A percentile compares a stretch with the other conserved stretches of the same genome.
Evolutionary conservation across 768 basidiomycete genomes (phyloP).

Genomic region (Tubosaeta sp.): DNA sequence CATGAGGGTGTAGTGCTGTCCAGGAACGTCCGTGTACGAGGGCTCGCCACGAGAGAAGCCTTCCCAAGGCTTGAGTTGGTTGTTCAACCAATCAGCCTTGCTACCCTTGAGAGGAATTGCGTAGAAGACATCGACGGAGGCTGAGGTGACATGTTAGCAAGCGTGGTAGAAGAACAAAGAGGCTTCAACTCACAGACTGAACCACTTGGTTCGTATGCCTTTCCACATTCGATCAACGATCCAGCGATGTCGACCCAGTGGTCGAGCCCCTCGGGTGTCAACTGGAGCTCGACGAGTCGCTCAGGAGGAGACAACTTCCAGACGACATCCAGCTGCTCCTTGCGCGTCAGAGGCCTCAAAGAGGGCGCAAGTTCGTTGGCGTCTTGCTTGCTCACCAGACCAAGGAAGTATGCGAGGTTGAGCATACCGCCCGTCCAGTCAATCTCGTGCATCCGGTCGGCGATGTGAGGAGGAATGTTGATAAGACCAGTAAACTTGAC

Average conservation of each 20-base stretch:
- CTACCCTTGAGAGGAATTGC: constrained; percentile 24
- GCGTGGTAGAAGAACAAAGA: background rate
- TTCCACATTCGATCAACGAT: constrained; percentile 30
- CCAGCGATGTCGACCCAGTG: constrained; percentile 31
- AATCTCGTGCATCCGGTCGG: constrained; percentile 41
- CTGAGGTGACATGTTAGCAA: constrained; percentile 3
- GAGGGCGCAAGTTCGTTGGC: constrained; percentile 21
- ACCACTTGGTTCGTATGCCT: constrained; percentile 21
- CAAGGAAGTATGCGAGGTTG: constrained; percentile 41
- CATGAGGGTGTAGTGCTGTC: constrained; percentile 30
- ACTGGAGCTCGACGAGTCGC: constrained; percentile 26
- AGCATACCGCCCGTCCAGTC: constrained; percentile 39
- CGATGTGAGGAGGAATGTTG: constrained; percentile 41
- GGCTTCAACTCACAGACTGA: constrained; percentile 24
- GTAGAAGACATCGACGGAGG: constrained; percentile 23
- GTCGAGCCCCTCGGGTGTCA: constrained; percentile 22
- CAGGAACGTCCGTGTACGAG: constrained; percentile 23
- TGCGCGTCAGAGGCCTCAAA: constrained; percentile 20
- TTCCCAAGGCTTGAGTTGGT: constrained; percentile 26
- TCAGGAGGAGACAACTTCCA: constrained; percentile 30
- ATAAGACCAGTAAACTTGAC: constrained; percentile 40
- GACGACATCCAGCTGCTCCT: constrained; percentile 26
- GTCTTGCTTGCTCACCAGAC: constrained; percentile 30
- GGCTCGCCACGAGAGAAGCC: constrained; percentile 21
- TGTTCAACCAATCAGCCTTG: constrained; percentile 28